Evolutionary conservation across 2,329 filamentous ascomycete genomes (phyloP).

Genomic region (Cladosporium austrohemisphaericum): DNA sequence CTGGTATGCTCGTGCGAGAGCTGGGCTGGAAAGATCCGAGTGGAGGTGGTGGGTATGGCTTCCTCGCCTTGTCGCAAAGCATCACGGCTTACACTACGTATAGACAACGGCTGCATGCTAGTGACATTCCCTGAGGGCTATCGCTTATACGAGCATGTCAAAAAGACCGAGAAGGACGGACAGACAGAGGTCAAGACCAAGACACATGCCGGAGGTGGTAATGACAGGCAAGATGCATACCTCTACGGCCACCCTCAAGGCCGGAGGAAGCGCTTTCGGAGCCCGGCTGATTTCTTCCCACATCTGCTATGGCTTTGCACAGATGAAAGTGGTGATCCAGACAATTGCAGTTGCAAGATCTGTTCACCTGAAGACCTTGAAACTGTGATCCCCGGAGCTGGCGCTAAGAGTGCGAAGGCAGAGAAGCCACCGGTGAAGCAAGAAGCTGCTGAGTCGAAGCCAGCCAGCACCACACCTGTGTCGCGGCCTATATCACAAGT

Average conservation of each 20-base stretch:
- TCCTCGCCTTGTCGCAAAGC: neutral
- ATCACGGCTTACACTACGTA: neutral
- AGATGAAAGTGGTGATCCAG: constrained; percentile 50
- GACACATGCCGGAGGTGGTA: constrained; percentile 48
- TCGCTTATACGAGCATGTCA: constrained; percentile 56
- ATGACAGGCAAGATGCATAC: constrained; percentile 57
- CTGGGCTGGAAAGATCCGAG: constrained; percentile 32
- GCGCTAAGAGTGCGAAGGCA: constrained; percentile 18
- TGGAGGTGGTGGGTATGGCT: constrained; percentile 18
- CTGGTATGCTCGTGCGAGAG: constrained; percentile 54
- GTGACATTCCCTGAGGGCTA: constrained; percentile 55
- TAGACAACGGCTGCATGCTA: constrained; percentile 48
- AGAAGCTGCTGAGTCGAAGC: constrained; percentile 5
- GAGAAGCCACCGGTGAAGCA: constrained; percentile 22
- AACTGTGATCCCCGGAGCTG: constrained; percentile 32
- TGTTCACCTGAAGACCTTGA: constrained; percentile 54
- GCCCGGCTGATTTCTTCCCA: constrained; percentile 58
- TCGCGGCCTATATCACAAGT: neutral
- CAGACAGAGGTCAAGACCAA: constrained; percentile 45
- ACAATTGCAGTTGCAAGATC: constrained; percentile 56
- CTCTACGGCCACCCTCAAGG: constrained; percentile 58
- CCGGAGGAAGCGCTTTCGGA: constrained; percentile 55
- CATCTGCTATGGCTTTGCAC: constrained; percentile 56
- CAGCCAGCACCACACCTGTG: neutral
- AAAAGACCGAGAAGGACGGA: constrained; percentile 44